Base-by-base conservation (phyloP, 2,329 filamentous ascomycete genomes). In the Scorias spongiosa region DNA sequence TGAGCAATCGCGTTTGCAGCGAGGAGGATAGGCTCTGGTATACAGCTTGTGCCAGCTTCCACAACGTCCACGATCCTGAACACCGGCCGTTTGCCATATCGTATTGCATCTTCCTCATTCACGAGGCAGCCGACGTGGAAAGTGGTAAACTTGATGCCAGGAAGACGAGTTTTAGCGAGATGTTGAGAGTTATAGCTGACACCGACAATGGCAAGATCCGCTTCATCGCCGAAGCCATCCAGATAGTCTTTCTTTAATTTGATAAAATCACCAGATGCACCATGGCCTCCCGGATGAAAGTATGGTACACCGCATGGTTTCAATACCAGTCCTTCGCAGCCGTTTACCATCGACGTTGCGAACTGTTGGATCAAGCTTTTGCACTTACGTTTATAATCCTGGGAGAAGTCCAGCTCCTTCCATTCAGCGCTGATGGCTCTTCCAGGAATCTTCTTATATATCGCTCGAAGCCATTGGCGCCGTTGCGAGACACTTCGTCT, bases 211-310 rank as follows among this genome's bases (percentile, higher is more conserved):
- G 82, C 80, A 56, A 94, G 84, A 58, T 94, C 88, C 9, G 83
- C 83, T 28, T 86, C 76, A 47, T 93, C 87, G 1, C 86, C 85
- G 57, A 89, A 76, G 2, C 77, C 77, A 20, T 73, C 70, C 32
- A 93, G 74, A 54, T 93, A 93, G 55, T 91, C 84, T 54, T 86
- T 86, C 61, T 94, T 94, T 37, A 94, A 62, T 62, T 94, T 94
- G 55, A 94, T 84, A 5, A 36, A 15, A 36, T 4, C 12, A 36
- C 12, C 12, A 4, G 11, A 15, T 11, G 38, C 18, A 46, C 48
- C 9, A 49, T 46, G 39, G 15, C 43, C 37, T 10, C 48, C 51
- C 5, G 58, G 46, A 5, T 64, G 54, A 49, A 93, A 84, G 56
- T 93, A 94, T 0, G 86, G 78, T 18, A 82, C 76, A 28, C 41